phyloP scores from a whole-genome alignment of 805 yeast species.

The Peterozyma toletana region DNA sequence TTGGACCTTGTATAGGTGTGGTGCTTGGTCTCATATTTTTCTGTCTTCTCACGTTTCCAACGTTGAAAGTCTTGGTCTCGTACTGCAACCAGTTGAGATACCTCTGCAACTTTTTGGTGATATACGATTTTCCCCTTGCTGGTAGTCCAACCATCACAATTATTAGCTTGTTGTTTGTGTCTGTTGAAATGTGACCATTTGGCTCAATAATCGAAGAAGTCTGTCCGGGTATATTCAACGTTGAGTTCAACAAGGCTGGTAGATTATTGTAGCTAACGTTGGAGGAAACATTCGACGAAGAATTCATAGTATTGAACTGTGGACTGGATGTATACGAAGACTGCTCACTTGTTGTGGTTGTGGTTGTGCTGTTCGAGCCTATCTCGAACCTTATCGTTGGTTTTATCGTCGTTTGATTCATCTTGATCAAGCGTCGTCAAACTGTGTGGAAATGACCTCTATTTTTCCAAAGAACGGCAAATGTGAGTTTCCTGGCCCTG shows the following conservation, averaged over 20 bases:
- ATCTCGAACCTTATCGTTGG: too few species aligned
- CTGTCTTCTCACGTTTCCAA: constrained; percentile 64
- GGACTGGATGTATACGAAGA: too few species aligned
- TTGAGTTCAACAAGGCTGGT: background rate
- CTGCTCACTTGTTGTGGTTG: too few species aligned
- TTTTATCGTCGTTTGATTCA: too few species aligned
- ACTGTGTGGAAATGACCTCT: too few species aligned
- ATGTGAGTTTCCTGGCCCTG: too few species aligned
- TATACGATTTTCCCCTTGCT: constrained; percentile 70
- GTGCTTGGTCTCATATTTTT: constrained; percentile 35
- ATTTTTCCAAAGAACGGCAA: too few species aligned
- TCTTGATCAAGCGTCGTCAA: too few species aligned
- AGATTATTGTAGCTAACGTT: background rate
- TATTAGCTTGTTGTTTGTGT: constrained; percentile 38
- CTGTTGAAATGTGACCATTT: background rate
- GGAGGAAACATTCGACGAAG: background rate
- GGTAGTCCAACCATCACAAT: constrained; percentile 72
- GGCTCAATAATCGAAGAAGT: background rate
- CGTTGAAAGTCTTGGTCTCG: constrained; percentile 62
- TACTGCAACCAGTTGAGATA: constrained; percentile 56
- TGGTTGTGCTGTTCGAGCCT: too few species aligned
- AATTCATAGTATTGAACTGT: too few species aligned
- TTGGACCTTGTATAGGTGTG: constrained; percentile 28
- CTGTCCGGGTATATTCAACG: background rate
- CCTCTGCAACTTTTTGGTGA: constrained; percentile 55